Base-by-base conservation (phyloP, 176 grass and related monocot genomes). In the Eleusine coracana region DNA sequence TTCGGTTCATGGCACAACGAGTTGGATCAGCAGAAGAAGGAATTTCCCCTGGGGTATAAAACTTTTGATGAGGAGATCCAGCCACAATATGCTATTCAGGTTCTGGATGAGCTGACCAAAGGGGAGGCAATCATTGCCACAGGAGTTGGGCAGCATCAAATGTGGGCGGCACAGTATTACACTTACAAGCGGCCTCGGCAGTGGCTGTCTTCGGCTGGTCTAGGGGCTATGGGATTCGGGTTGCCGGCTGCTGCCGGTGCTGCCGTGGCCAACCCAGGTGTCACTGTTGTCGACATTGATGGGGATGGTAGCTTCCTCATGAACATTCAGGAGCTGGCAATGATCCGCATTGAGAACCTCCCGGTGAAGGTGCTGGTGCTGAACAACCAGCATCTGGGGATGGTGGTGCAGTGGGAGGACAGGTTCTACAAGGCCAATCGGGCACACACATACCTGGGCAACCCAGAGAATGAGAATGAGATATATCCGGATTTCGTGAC, bases 131-230 rank as follows among this genome's bases (percentile, higher is more conserved):
- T 98, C 81, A 87, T 95, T 48, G 88, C 82, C 16, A 95, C 93
- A 7, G 96, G 96, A 50, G 96, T 98, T 28, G 96, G 96, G 44
- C 92, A 98, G 74, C 92, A 93, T 73, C 96, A 95, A 86, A 98
- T 98, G 96, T 98, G 96, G 92, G 96, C 96, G 0, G 96, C 96
- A 15, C 92, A 98, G 61, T 98, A 92, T 66, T 95, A 95, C 86
- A 88, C 81, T 10, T 93, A 95, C 73, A 93, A 92, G 79, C 70
- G 85, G 23, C 87, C 92, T 40, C 82, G 93, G 18, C 96, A 88
- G 39, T 95, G 91, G 96, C 80, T 98, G 44, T 86, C 96, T 49
- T 95, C 92, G 0, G 37, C 87, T 7, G 92, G 96, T 31, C 85
- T 98, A 60, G 92, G 96, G 0, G 92, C 96, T 68, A 95, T 98